Base-by-base conservation (phyloP, 2,329 filamentous ascomycete genomes). In the Myriosclerotinia curreyana region DNA sequence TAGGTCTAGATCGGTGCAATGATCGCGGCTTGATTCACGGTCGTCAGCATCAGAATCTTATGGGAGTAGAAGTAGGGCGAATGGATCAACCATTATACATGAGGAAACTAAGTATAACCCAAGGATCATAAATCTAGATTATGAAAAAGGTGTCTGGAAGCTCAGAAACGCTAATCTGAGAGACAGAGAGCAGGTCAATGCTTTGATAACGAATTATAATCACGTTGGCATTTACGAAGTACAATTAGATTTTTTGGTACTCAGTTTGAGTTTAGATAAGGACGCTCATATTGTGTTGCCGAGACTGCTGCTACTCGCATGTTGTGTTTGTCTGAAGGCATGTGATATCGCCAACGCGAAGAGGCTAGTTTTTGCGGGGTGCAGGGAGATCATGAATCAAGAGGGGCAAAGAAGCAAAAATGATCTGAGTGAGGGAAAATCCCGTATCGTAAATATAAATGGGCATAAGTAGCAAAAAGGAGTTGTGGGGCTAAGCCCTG, bases 371-470 rank as follows among this genome's bases (percentile, higher is more conserved):
- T 59, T 34, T 59, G 55, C 55, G 55, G 55, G 55, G 42, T 59
- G 44, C 55, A 59, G 55, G 42, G 42, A 59, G 55, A 59, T 59
- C 42, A 46, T 31, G 28, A 48, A 48, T 28, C 20, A 48, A 58
- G 55, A 58, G 55, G 42, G 54, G 55, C 25, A 25, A 22, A 46
- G 15, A 49, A 14, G 22, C 4, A 54, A 38, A 48, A 14, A 48
- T 36, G 22, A 42, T 28, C 17, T 12, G 22, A 55, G n/a, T 55
- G 36, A 42, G 20, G 9, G 42, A 46, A 9, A 44, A 7, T 3
- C 7, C 15, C 17, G 17, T 5, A 44, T 44, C 4, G 8, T 44
- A 44, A 42, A 17, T 42, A 42, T 5, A 17, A 42, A 42, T 42
- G 5, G 11, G 40, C 6, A 17, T 12, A 53, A 11, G 40, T 34